Evolutionary conservation across 257 asterid genomes (phyloP), one percentile per base, ranked within the genome.

Genomic region (Asclepias syriaca): DNA sequence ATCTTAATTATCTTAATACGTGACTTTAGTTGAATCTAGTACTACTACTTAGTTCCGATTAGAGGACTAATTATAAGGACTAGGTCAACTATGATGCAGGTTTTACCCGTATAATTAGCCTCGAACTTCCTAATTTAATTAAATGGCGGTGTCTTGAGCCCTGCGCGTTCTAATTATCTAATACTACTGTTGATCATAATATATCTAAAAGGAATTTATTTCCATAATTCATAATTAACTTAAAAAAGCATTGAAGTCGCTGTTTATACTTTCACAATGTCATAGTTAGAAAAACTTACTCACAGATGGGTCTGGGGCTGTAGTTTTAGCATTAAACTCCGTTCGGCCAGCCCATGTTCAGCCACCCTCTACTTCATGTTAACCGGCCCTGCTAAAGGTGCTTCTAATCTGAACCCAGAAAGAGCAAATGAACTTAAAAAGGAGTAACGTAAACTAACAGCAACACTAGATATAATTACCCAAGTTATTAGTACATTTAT

Each of bases 121-220:
- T 76, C 68, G 75, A 63, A 51, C 53, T 61, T 51, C 71, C 66
- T 60, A 69, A 61, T 75, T 34, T 24, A 53, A 27, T n/a, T n/a
- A 51, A 27, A 70, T 76, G 75, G 18, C 61, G 68, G 75, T 70
- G 79, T 51, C 75, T 70, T 64, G 79, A 76, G 79, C 75, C 66
- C 15, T 53, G 67, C 27, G 75, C 69, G 4, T 50, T 57, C 61
- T 46, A 10, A 34, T 61, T 32, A 72, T 15, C 50, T 32, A 48
- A 24, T 49, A 5, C 2, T 59, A 10, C 10, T 43, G 48, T 8
- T 43, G 48, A 43, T 43, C 48, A 1, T 43, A 59, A 13, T 1
- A 12, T 29, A 13, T 59, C 40, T 14, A 0, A 29, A 29, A 21
- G 46, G 66, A 16, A 15, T 29, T 60, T 60, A 21, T 60, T 60